Conservation (phyloP, 1,284 basidiomycete genomes). For the Sporisorium sorghi region DNA sequence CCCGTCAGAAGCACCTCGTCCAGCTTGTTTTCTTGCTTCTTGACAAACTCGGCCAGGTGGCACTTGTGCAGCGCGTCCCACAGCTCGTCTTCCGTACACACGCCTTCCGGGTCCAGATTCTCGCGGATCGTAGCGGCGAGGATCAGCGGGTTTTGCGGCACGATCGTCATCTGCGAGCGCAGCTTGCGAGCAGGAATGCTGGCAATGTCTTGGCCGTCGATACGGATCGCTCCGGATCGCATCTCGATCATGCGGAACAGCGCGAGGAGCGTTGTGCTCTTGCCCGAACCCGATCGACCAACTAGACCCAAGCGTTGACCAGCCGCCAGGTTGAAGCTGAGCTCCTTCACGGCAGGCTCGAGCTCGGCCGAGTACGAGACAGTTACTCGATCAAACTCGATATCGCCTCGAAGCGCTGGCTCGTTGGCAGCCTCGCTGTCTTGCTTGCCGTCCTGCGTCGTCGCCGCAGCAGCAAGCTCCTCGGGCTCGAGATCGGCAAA, state of each 20-base stretch:
- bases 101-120: conserved; percentile 60
- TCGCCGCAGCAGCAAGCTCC: conserved; percentile 6
- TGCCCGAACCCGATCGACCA: conserved; percentile 55
- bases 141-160: conserved; percentile 63
- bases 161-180: conserved; percentile 54
- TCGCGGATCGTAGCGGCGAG: conserved; percentile 62
- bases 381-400: conserved; percentile 43
- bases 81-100: conserved; percentile 55
- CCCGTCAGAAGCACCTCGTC: conserved; percentile 42
- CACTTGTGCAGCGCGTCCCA: conserved; percentile 63
- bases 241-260: conserved; percentile 58
- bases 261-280: conserved; percentile 57
- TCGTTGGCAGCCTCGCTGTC: background rate
- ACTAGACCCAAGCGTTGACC: conserved; percentile 53
- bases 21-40: conserved; percentile 47
- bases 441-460: conserved; percentile 10
- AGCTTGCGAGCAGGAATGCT: conserved; percentile 28
- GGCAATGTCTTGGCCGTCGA: conserved; percentile 45
- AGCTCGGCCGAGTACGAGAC: conserved; percentile 45
- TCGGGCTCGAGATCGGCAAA: conserved; percentile 58
- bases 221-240: conserved; percentile 44
- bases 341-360: conserved; percentile 48
- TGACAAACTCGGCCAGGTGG: conserved; percentile 57
- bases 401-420: conserved; percentile 24
- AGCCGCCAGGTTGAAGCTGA: conserved; percentile 40